These are phyloP conservation scores for Didymella pomorum DNA, from an alignment of 2,329 filamentous ascomycete species.

Conservation along the genomic window DNA sequence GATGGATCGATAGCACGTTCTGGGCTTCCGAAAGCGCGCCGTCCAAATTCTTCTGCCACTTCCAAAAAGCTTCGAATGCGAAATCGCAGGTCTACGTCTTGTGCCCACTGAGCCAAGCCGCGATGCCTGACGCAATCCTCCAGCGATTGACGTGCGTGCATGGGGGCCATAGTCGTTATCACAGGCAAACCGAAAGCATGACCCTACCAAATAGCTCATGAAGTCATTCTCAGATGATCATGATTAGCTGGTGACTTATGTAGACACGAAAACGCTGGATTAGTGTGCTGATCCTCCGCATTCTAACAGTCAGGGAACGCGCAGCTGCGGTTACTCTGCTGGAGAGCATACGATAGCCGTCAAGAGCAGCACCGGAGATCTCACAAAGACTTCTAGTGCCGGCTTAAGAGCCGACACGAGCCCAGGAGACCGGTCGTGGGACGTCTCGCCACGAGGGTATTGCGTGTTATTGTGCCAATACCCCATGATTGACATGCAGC, in stretches of 20 bases:
- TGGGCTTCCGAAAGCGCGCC: neutral
- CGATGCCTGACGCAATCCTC: conserved; percentile 29
- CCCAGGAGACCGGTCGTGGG: conserved; percentile 1
- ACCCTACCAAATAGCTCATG: neutral
- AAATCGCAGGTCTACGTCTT: neutral
- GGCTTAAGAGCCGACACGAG: neutral
- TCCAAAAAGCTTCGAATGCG: neutral
- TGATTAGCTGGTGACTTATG: neutral
- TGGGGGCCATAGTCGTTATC: conserved; percentile 22
- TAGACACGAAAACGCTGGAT: too few relatives aligned
- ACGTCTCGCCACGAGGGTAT: conserved; percentile 1
- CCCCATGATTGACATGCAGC: conserved; percentile 4
- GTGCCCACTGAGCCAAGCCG: conserved; percentile 21
- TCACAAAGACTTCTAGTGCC: neutral
- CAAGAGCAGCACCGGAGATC: neutral
- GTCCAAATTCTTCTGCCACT: neutral
- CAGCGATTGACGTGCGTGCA: conserved; percentile 30
- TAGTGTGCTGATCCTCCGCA: neutral
- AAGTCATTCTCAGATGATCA: neutral
- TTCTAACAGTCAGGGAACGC: neutral
- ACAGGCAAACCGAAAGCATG: neutral
- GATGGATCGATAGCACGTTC: conserved; percentile 4
- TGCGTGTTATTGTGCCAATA: neutral
- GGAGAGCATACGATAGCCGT: neutral
- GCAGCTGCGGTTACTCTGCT: neutral